Percentiles rank a stretch among this genome's conserved stretches.
Conservation (phyloP, 345 rosid genomes). For the Streptanthus diversifolius region DNA sequence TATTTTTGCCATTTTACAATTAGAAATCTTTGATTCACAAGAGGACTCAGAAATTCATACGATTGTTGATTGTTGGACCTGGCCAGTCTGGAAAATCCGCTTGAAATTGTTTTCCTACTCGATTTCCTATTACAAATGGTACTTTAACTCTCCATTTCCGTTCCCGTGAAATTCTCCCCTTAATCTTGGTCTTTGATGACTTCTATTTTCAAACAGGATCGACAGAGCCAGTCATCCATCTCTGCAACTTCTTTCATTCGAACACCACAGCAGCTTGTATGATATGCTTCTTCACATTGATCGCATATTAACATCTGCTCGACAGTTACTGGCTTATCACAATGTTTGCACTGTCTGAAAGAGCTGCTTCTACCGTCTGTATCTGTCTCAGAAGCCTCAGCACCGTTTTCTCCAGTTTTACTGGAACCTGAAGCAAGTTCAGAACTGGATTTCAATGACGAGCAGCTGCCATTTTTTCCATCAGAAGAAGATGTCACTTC, state of each 20-base stretch:
- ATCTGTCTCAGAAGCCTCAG: slow-evolving; percentile 33
- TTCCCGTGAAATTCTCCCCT: slow-evolving; percentile 33
- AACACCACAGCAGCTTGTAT: slow-evolving; percentile 60
- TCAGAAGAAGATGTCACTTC: slow-evolving; percentile 28
- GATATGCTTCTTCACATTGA: slow-evolving; percentile 76
- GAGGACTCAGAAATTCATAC: slow-evolving; percentile 10
- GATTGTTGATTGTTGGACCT: slow-evolving; percentile 44
- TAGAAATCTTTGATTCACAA: background rate
- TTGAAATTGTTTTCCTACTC: slow-evolving; percentile 75
- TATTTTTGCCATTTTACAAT: slow-evolving; percentile 1
- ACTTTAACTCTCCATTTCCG: slow-evolving; percentile 45
- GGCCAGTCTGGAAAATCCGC: slow-evolving; percentile 75
- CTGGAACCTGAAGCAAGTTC: slow-evolving; percentile 47
- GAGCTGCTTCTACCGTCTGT: slow-evolving; percentile 31
- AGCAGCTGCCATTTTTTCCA: slow-evolving; percentile 59
- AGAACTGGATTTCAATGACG: slow-evolving; percentile 54
- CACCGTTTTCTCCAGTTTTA: slow-evolving; percentile 47
- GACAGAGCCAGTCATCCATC: slow-evolving; percentile 71
- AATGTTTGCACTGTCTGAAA: slow-evolving; percentile 57
- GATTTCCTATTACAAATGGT: slow-evolving; percentile 47
- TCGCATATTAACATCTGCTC: slow-evolving; percentile 72
- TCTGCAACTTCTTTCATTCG: slow-evolving; percentile 43
- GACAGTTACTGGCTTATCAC: slow-evolving; percentile 43
- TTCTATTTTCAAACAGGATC: slow-evolving; percentile 58
- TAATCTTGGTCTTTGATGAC: slow-evolving; percentile 36